Evolutionary conservation across 352 stramenopile genomes (phyloP).

Genomic region (Phytopythium oedochilum): DNA sequence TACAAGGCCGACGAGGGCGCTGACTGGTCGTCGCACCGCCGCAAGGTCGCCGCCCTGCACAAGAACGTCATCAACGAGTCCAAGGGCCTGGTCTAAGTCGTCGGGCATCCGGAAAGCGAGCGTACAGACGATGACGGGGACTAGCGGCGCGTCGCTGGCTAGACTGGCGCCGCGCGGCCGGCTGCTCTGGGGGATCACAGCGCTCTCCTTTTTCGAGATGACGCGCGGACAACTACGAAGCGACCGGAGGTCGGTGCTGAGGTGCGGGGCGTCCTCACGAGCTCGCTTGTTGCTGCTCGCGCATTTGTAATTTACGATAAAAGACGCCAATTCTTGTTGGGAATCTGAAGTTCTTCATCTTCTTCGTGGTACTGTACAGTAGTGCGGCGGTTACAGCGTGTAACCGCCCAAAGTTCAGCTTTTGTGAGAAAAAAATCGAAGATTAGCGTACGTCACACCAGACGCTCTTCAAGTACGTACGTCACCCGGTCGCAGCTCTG

Average conservation of each 20-base stretch:
- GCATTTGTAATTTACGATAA: constrained; percentile 4
- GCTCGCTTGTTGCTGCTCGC: not conserved
- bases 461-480: too few relatives aligned
- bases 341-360: too few relatives aligned
- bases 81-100: constrained; percentile 50
- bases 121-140: not conserved
- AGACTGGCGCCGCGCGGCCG: not conserved
- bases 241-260: not conserved
- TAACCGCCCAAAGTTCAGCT: not conserved
- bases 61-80: constrained; percentile 80
- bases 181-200: not conserved
- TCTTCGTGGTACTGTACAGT: not conserved
- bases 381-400: too few relatives aligned
- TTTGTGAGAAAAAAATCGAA: not conserved
- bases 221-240: not conserved
- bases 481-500: too few relatives aligned
- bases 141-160: not conserved
- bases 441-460: too few relatives aligned
- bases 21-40: constrained; percentile 75
- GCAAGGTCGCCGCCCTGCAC: constrained; percentile 56
- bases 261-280: too few relatives aligned
- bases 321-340: not conserved
- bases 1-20: constrained; percentile 58
- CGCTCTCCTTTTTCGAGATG: not conserved
- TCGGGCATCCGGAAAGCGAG: not conserved